Conservation (phyloP, 306 rosid species). For the Castanopsis chinensis region DNA sequence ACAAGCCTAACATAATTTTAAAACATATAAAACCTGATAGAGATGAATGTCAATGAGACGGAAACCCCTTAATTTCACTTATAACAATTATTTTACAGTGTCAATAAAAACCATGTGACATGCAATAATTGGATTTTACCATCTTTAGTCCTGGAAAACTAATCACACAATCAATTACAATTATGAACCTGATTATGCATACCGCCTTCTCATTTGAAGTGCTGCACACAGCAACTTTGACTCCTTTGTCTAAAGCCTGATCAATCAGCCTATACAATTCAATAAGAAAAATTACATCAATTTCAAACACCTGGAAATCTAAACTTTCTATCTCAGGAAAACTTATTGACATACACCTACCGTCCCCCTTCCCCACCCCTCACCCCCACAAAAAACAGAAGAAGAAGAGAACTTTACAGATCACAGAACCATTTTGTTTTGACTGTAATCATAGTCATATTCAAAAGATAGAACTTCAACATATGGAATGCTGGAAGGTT, state of each 20-base stretch:
- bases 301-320: background rate
- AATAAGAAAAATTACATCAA: conserved; percentile 18
- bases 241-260: conserved; percentile 86
- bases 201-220: conserved; percentile 99
- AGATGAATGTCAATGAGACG: background rate
- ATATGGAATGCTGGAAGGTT: background rate
- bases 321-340: background rate
- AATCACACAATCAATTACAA: conserved; percentile 22
- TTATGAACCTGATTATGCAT: conserved; percentile 55
- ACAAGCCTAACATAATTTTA: background rate
- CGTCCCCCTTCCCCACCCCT: too few relatives aligned
- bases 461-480: background rate
- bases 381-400: too few relatives aligned
- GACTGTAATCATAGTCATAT: background rate
- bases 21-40: background rate
- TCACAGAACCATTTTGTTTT: background rate
- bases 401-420: too few relatives aligned
- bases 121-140: conserved; percentile 6
- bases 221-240: conserved; percentile 96
- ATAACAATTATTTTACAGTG: background rate
- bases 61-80: background rate
- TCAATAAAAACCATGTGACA: conserved; percentile 4
- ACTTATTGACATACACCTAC: background rate
- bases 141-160: conserved; percentile 6
- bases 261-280: conserved; percentile 71